Evolutionary conservation across 2,329 filamentous ascomycete species (phyloP).

Genomic region (Rhynchosporium secalis): DNA sequence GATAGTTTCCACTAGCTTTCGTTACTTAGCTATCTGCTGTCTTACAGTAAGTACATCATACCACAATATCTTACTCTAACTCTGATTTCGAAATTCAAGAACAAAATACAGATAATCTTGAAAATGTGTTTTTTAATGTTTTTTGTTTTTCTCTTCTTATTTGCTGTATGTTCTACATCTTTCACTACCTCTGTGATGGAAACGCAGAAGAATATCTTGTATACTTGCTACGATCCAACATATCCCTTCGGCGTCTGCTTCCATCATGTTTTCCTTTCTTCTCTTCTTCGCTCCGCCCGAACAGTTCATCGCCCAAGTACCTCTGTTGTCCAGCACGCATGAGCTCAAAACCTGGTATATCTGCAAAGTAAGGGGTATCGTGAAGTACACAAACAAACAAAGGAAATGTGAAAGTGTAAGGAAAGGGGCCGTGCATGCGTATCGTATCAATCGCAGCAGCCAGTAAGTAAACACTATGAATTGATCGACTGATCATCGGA

Average conservation of each 20-base stretch:
- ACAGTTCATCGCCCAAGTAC: background rate
- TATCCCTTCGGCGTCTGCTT: background rate
- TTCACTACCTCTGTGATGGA: background rate
- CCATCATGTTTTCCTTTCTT: background rate
- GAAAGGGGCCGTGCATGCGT: background rate
- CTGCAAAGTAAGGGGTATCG: constrained; percentile 16
- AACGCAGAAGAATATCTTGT: background rate
- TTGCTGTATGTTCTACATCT: background rate
- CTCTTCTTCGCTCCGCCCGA: background rate
- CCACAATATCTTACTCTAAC: no score
- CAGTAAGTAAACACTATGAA: constrained; percentile 3
- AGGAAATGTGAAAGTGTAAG: constrained; percentile 1
- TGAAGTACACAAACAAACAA: constrained; percentile 15
- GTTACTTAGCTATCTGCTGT: no score
- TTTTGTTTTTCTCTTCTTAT: constrained; percentile 2
- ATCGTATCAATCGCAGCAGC: background rate
- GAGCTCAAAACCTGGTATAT: background rate
- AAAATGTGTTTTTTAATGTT: background rate
- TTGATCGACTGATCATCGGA: background rate
- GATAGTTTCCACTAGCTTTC: no score
- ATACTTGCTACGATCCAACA: constrained; percentile 1
- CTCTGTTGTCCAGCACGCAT: background rate
- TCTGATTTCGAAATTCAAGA: no score
- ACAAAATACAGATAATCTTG: no score
- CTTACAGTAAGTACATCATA: no score